Evolutionary conservation across 2,329 filamentous ascomycete species (phyloP).

Genomic region (Gnomoniopsis smithogilvyi): DNA sequence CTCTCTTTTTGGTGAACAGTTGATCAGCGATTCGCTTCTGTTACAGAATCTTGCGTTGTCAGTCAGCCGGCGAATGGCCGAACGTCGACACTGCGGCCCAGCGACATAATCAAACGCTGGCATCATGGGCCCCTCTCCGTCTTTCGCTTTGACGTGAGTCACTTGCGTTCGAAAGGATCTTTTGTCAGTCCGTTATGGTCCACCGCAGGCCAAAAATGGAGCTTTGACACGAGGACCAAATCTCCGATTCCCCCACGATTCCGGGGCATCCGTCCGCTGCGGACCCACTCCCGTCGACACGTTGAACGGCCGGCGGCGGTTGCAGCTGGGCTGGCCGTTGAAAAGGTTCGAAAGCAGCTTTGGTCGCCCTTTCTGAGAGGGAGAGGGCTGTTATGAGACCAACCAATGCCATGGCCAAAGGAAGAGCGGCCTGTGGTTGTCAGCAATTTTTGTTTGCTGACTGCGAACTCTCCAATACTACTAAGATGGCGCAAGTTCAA

Average conservation of each 20-base stretch:
- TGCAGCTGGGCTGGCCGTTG: neutral
- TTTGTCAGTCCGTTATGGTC: conserved; percentile 3
- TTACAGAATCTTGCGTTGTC: neutral
- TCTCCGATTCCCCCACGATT: conserved; percentile 16
- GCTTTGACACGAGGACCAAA: conserved; percentile 17
- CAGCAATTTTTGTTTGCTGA: neutral
- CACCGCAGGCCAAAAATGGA: neutral
- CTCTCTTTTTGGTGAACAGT: too few species aligned
- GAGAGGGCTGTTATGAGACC: too few species aligned
- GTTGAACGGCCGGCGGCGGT: neutral
- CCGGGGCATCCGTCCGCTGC: conserved; percentile 6
- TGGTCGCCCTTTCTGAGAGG: too few species aligned
- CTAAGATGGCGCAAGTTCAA: neutral
- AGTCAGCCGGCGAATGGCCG: too few species aligned
- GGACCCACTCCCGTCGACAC: neutral
- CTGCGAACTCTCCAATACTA: neutral
- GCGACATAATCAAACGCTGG: too few species aligned
- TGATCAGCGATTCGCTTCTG: neutral
- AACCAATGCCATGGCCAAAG: neutral
- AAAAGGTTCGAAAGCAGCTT: too few species aligned
- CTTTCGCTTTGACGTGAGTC: too few species aligned
- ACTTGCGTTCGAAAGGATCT: too few species aligned
- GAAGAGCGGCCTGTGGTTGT: neutral
- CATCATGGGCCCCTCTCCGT: too few species aligned
- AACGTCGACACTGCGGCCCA: too few species aligned